Base-by-base conservation (phyloP, 2,329 filamentous ascomycete species). In the Penicillium sp. region DNA sequence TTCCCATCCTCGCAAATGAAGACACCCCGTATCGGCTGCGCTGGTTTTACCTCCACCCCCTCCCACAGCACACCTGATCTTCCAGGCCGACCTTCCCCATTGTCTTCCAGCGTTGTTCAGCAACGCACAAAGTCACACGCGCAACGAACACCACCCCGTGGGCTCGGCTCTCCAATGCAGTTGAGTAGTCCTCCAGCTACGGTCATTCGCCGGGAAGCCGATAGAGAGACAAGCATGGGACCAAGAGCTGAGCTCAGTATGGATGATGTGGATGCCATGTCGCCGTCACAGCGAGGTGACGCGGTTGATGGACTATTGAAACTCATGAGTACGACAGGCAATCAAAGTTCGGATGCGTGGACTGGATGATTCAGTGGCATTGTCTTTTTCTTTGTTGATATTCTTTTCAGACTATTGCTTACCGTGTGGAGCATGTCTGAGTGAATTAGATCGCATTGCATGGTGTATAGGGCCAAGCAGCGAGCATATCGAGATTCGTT, bases 301-400 rank as follows among this genome's bases (percentile, higher is more conserved):
- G 74, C 75, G 1, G 69, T 75, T 6, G 73, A 77, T 56, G 75
- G 74, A 25, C 56, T 77, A 31, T 61, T 77, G 35, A 75, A 75
- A 57, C 64, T 77, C 13, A 77, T 76, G 74, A 71, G 69, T 23
- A 76, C 73, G 25, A 64, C 68, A 10, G 68, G 67, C 46, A 66
- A 65, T 31, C 66, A 70, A 33, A 64, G 54, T n/a, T 53, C 62
- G 9, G 67, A 69, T 42, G 45, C 62, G 8, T 69, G 67, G 65
- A 64, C 54, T 55, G 63, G 62, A 31, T 71, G 57, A 58, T 29
- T 29, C 8, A 29, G n/a, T 2, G 9, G 7, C 15, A 27, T 33
- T 38, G 15, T 48, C 25, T 10, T 48, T 46, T 43, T 42, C 31
- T 21, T 62, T 51, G 35, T 49, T 47, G 50, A 54, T 54, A 50